phyloP scores from a whole-genome alignment of 192 early-diverging fungal species.

The Podila horticola region DNA sequence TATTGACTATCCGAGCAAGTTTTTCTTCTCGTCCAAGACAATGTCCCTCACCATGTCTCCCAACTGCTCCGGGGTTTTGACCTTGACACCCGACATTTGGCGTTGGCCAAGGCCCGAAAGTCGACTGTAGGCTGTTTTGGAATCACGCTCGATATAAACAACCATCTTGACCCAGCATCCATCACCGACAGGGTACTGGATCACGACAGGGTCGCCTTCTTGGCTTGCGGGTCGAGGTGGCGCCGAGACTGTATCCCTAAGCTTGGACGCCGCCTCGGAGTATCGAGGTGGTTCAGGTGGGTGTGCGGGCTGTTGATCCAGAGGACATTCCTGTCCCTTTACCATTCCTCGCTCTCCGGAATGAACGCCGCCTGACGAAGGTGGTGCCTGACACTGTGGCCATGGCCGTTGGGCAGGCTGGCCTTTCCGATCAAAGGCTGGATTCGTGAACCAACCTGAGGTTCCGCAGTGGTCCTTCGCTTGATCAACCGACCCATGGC shows the following conservation, averaged over 20 bases:
- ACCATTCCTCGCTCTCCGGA: too few species aligned
- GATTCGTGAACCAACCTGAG: too few species aligned
- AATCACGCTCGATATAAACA: constrained; percentile 31
- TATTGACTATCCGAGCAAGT: not conserved
- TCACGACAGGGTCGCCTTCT: constrained; percentile 11
- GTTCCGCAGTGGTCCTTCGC: too few species aligned
- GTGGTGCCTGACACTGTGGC: too few species aligned
- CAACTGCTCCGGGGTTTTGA: not conserved
- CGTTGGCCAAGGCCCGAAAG: constrained; percentile 6
- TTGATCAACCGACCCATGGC: too few species aligned
- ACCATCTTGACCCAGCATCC: constrained; percentile 27
- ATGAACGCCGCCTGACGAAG: too few species aligned
- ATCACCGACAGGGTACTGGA: constrained; percentile 39
- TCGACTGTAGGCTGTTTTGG: not conserved
- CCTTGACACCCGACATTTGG: not conserved
- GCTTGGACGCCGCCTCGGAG: not conserved
- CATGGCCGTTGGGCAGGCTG: too few species aligned
- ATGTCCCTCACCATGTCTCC: not conserved
- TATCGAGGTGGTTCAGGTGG: not conserved
- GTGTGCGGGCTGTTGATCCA: too few species aligned
- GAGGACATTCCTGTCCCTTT: too few species aligned
- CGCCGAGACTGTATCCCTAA: too few species aligned
- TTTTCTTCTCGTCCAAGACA: not conserved
- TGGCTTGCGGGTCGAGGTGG: not conserved
- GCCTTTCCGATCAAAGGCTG: too few species aligned